Base-by-base conservation (phyloP, 441 rosid genomes). In the Erodium texanum region DNA sequence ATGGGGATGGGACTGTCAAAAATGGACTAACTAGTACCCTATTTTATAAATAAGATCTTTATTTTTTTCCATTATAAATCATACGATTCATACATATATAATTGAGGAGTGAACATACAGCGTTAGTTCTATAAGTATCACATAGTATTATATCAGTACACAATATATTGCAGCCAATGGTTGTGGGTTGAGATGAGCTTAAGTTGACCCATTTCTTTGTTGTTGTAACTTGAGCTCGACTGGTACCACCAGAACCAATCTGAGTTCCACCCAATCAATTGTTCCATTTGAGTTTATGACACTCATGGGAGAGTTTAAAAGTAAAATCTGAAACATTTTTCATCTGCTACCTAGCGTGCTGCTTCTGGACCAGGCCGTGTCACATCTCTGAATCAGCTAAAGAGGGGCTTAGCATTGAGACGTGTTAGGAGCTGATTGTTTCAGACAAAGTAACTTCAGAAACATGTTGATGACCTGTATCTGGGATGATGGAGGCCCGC, bases 401-500 rank as follows among this genome's bases (percentile, higher is more conserved):
- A 32, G 36, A 32, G 36, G 36, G 36, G 6, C 36, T 32, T 32
- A 7, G 36, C 36, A 32, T 32, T 32, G 36, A 1, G 36, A 32
- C 36, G 0, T 4, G 36, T 32, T 32, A 84, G 9, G 82, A 66
- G 64, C 75, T 72, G 59, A 77, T 50, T 6, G 75, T 70, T 70
- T 71, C 85, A 6, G 70, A 70, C 68, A 77, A 66, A 41, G 79
- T 19, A 59, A 19, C 75, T 66, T 72, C 67, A 22, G 79, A 62
- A 3, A 24, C 22, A 0, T 62, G 68, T 67, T 70, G 68, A 70
- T 69, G 68, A 70, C 67, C 78, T 0, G 77, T 64, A 23, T 82
- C 89, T 23, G 67, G 76, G 72, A 69, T 65, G 36, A 77, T 81
- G 66, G 85, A 76, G 72, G 72, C 61, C 71, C 77, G 74, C 69